Evolutionary conservation across 2,329 filamentous ascomycete genomes (phyloP), one percentile per base, ranked within the genome.

Genomic region (Dendryphion nanum): DNA sequence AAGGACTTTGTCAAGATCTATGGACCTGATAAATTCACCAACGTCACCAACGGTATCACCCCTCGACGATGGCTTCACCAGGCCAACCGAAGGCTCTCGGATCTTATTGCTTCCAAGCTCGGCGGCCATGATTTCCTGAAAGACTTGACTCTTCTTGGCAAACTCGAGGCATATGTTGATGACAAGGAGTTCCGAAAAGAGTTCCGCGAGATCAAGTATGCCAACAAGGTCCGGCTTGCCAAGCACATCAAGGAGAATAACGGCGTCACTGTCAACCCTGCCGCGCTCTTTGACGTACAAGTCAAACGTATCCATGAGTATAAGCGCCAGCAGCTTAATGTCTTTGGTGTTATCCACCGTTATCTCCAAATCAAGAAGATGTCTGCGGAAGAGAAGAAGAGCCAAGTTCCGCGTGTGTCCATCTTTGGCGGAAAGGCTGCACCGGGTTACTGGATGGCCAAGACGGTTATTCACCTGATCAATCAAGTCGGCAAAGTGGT

Each of bases 221-320:
- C 85, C 57, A 97, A 97, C 79, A 98, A 98, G 71, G 81, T 94
- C 43, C 83, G 87, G 34, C 79, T 98, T 38, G 90, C 93, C 30
- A 86, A 89, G 64, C 87, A 93, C 67, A 96, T 98, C 72, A 88
- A 93, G 72, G 76, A 81, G 19, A 83, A 84, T 5, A 87, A 83
- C 2, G 85, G 84, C 19, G 79, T 95, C 40, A 82, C 77, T 4
- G 89, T 98, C 64, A 93, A 95, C 65, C 91, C 93, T 0, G 73
- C 85, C 7, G 80, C 91, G 0, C 77, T 98, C 14, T 98, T 98
- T 55, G 93, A 98, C 62, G 86, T 98, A 8, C 93, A 98, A 63
- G 93, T 98, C 57, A 98, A 98, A 78, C 86, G 93, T 60, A 98
- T 98, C 52, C 93, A 98, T 68, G 93, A 98, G 59, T 98, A 98